phyloP scores from a whole-genome alignment of 495 filamentous ascomycete species.

The Thermothielavioides terrestris region DNA sequence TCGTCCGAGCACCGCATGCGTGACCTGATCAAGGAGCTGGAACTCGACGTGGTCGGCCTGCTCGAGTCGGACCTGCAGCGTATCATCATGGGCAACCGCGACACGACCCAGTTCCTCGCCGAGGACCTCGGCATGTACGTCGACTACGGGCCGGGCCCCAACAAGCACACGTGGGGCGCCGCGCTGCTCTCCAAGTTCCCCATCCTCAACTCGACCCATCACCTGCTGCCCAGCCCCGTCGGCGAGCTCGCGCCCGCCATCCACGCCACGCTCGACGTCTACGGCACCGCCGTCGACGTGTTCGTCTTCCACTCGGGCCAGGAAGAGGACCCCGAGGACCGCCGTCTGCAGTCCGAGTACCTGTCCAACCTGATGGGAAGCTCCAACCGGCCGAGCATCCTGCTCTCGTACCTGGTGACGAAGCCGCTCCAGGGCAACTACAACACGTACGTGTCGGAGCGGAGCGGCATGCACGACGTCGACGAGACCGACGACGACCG shows the following conservation, averaged over 20 bases:
- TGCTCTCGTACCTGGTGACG: slow-evolving; percentile 89
- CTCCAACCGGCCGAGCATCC: slow-evolving; percentile 68
- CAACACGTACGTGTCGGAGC: slow-evolving; percentile 85
- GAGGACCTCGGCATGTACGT: slow-evolving; percentile 98
- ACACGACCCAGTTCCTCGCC: slow-evolving; percentile 89
- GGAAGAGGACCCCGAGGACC: slow-evolving; percentile 93
- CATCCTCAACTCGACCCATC: slow-evolving; percentile 93
- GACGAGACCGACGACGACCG: slow-evolving; percentile 90
- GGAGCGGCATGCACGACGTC: slow-evolving; percentile 90
- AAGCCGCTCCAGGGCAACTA: slow-evolving; percentile 90
- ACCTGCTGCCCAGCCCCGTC: slow-evolving; percentile 83
- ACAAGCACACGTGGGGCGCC: slow-evolving; percentile 98
- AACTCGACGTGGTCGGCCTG: slow-evolving; percentile 90
- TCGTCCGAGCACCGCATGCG: slow-evolving; percentile 90
- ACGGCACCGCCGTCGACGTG: slow-evolving; percentile 83
- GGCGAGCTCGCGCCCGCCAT: slow-evolving; percentile 96
- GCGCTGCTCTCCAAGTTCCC: slow-evolving; percentile 95
- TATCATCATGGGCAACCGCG: slow-evolving; percentile 99
- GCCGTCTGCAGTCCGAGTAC: slow-evolving; percentile 80
- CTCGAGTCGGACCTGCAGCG: slow-evolving; percentile 91
- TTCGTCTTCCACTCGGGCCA: slow-evolving; percentile 99
- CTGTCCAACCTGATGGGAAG: slow-evolving; percentile 81
- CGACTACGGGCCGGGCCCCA: slow-evolving; percentile 93
- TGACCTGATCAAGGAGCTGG: slow-evolving; percentile 82
- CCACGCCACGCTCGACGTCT: slow-evolving; percentile 86